Evolutionary conservation across 139 green algal species (phyloP).

Genomic region (Raphidocelis subcapitata): DNA sequence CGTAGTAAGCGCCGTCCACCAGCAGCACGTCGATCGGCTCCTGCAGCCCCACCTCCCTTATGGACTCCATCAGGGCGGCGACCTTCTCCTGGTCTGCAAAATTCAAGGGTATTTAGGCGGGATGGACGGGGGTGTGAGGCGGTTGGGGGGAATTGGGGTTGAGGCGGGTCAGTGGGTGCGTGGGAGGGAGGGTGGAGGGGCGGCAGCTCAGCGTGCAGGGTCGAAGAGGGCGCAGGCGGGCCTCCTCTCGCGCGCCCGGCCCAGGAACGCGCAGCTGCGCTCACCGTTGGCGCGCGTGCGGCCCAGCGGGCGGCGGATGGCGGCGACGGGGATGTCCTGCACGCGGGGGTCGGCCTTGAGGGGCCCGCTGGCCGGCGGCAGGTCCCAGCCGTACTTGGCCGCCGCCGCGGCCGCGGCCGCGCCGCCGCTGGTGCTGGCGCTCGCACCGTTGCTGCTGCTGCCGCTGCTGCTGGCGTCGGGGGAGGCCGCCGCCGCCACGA

Average conservation of each 20-base stretch:
- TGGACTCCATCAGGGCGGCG: constrained; percentile 77
- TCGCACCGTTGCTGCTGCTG: background rate
- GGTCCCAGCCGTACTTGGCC: constrained; percentile 42
- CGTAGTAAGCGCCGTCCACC: constrained; percentile 81
- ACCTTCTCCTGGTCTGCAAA: constrained; percentile 82
- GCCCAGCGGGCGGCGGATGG: constrained; percentile 58
- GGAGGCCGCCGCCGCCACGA: too few species aligned
- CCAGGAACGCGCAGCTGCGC: background rate
- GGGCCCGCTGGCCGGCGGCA: background rate
- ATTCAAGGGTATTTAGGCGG: too few species aligned
- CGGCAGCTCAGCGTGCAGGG: too few species aligned
- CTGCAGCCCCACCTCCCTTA: constrained; percentile 67
- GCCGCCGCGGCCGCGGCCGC: background rate
- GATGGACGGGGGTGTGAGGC: too few species aligned
- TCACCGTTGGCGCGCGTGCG: constrained; percentile 54
- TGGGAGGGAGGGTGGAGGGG: too few species aligned
- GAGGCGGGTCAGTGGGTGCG: too few species aligned
- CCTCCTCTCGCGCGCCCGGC: too few species aligned
- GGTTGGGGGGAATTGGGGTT: too few species aligned
- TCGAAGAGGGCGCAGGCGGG: too few species aligned
- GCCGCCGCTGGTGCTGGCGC: too few species aligned
- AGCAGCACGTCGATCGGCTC: constrained; percentile 76
- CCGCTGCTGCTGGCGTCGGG: background rate
- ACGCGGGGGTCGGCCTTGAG: constrained; percentile 15
- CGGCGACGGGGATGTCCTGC: constrained; percentile 42